Evolutionary conservation across 106 monocot genomes (phyloP), one percentile per base, ranked within the genome.

Genomic region (Acorus calamus): DNA sequence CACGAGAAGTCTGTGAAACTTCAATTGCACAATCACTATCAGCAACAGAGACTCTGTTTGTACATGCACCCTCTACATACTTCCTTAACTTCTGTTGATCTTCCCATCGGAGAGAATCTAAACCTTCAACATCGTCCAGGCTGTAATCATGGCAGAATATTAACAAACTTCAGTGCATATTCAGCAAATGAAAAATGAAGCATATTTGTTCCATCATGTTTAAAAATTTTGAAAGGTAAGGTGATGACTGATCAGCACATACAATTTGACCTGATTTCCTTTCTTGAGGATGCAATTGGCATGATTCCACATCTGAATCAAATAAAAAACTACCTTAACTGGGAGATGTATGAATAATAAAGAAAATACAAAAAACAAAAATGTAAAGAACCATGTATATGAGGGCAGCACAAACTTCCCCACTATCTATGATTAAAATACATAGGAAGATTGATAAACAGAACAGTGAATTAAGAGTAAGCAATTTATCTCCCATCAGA

Each of bases 291-390:
- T 81, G 78, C 96, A 91, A 65, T 71, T 62, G 48, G 91, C 96
- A 85, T 96, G 96, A 79, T 96, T 87, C 96, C 96, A 96, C 85
- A 88, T 81, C 96, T 96, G 91, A 46, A 64, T 3, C 60, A 60
- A 70, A 66, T 66, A 43, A 55, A 52, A 51, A 69, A 48, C 8
- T 56, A 5, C 9, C 28, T 28, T 28, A 28, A 28, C 28, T 28
- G 28, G 28, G 28, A 28, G 28, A 28, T 28, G 28, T 28, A 28
- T 28, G 28, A 28, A 28, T 28, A 28, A 28, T 28, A 28, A 28
- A 28, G 46, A 13, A 45, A 61, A 4, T 11, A 59, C 57, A 11
- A 55, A 58, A 2, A 14, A 52, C n/a, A 69, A 52, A 5, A 69
- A 60, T 44, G 44, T 41, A 59, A 60, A 45, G 45, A 60, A 10